Percentiles rank a stretch among this genome's conserved stretches.
Evolutionary conservation across 148 eudicot species (phyloP).

Genomic region (Suaeda aralocaspica): DNA sequence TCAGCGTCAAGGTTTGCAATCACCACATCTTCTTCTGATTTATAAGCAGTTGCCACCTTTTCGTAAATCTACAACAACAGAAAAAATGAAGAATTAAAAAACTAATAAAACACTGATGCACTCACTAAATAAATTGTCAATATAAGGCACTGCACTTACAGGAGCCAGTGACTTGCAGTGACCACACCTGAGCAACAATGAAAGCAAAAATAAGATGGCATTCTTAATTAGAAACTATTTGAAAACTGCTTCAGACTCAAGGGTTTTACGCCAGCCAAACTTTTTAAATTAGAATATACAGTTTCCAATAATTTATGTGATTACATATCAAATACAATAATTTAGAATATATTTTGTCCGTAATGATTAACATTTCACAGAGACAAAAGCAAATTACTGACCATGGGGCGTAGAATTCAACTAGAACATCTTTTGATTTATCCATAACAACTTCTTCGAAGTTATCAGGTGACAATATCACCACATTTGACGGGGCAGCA

Average conservation of each 20-base stretch:
- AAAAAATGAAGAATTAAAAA: conserved; percentile 9
- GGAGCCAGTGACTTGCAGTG: conserved; percentile 98
- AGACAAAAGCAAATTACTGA: conserved; percentile 28
- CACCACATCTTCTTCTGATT: conserved; percentile 68
- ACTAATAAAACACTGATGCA: not conserved
- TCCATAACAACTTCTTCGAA: conserved; percentile 83
- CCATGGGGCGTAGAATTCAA: conserved; percentile 99
- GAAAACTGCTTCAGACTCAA: not conserved
- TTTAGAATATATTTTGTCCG: not conserved
- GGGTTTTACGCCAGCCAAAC: not conserved
- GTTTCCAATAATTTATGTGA: not conserved
- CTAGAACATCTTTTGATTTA: conserved; percentile 75
- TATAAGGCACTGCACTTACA: conserved; percentile 44
- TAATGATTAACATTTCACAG: not conserved
- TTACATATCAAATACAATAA: not conserved
- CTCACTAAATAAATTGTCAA: conserved; percentile 1
- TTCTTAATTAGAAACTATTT: not conserved
- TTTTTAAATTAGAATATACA: not conserved
- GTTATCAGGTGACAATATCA: conserved; percentile 71
- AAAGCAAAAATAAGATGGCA: conserved; percentile 20
- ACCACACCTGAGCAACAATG: conserved; percentile 70
- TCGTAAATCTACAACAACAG: conserved; percentile 61
- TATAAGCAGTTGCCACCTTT: conserved; percentile 87
- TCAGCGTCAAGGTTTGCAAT: conserved; percentile 97
- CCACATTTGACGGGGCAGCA: conserved; percentile 67